Percentiles rank a stretch among this genome's conserved stretches.
These are phyloP conservation scores for Pichia nanzhaoensis DNA, from an alignment of 805 yeast species.

Conservation along the genomic window DNA sequence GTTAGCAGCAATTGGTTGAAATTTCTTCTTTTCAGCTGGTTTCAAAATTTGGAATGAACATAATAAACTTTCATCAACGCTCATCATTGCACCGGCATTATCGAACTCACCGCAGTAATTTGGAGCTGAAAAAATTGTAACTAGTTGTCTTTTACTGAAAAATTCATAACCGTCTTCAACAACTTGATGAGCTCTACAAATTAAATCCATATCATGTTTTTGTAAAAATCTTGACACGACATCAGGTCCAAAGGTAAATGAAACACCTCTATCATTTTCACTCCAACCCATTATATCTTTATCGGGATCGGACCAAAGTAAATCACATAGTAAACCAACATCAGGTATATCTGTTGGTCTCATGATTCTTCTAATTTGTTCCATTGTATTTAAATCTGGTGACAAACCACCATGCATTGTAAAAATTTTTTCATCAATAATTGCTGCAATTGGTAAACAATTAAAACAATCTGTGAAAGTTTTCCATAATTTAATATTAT, in stretches of 20 bases:
- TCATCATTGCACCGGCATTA: conserved; percentile 99
- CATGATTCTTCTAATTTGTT: conserved; percentile 97
- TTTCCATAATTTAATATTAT: conserved; percentile 97
- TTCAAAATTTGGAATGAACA: conserved; percentile 96
- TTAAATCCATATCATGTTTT: conserved; percentile 95
- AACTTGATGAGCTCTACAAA: conserved; percentile 98
- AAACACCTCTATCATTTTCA: conserved; percentile 98
- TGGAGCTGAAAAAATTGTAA: conserved; percentile 93
- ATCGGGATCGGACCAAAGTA: conserved; percentile 98
- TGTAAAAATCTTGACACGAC: conserved; percentile 94
- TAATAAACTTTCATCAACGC: conserved; percentile 90
- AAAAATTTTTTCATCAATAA: conserved; percentile 94
- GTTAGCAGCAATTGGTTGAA: conserved; percentile 19
- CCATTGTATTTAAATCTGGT: conserved; percentile 97
- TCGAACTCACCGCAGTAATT: conserved; percentile 99
- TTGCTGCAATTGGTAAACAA: conserved; percentile 97
- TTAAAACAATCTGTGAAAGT: conserved; percentile 98
- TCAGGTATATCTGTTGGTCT: conserved; percentile 99
- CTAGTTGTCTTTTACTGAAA: conserved; percentile 91
- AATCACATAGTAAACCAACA: conserved; percentile 91
- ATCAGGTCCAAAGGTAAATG: conserved; percentile 99
- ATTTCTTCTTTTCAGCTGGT: conserved; percentile 95
- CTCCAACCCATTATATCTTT: conserved; percentile 98
- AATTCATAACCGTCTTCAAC: conserved; percentile 99
- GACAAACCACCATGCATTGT: conserved; percentile 99